Conservation (phyloP, 805 yeast species). For the Maudiozyma turicensis region DNA sequence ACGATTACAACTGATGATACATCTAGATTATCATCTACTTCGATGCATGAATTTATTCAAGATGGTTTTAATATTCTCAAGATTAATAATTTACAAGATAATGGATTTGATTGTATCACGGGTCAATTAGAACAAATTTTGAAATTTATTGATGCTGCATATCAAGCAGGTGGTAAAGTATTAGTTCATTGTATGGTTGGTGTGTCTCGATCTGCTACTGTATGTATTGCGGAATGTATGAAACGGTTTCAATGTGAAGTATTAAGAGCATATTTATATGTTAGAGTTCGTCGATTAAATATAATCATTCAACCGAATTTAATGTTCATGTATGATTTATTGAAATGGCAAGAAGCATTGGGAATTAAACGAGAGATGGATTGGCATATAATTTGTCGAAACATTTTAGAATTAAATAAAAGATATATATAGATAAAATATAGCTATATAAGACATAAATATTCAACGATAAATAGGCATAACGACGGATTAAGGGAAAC, state of each 20-base stretch:
- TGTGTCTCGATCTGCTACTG: constrained; percentile 89
- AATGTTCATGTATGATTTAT: constrained; percentile 81
- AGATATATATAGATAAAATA: constrained; percentile 33
- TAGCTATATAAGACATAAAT: too few species aligned
- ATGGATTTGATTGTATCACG: constrained; percentile 75
- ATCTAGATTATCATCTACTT: not conserved
- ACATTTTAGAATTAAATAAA: constrained; percentile 66
- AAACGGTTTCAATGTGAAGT: constrained; percentile 54
- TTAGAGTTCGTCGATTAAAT: constrained; percentile 81
- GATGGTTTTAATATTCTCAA: constrained; percentile 34
- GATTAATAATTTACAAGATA: constrained; percentile 74
- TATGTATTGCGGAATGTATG: constrained; percentile 94
- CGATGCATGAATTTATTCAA: constrained; percentile 7
- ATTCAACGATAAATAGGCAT: too few species aligned
- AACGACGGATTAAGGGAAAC: too few species aligned
- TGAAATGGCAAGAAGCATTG: constrained; percentile 39
- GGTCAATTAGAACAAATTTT: constrained; percentile 53
- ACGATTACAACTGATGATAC: constrained; percentile 1
- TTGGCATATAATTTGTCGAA: constrained; percentile 82
- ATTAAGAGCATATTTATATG: constrained; percentile 75
- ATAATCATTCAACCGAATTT: constrained; percentile 91
- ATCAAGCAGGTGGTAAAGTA: constrained; percentile 37
- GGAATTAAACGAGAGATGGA: constrained; percentile 52
- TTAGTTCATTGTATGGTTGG: constrained; percentile 94
- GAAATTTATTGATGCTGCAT: constrained; percentile 51